Conservation (phyloP, 2,329 filamentous ascomycete species). For the Huntiella moniliformis region DNA sequence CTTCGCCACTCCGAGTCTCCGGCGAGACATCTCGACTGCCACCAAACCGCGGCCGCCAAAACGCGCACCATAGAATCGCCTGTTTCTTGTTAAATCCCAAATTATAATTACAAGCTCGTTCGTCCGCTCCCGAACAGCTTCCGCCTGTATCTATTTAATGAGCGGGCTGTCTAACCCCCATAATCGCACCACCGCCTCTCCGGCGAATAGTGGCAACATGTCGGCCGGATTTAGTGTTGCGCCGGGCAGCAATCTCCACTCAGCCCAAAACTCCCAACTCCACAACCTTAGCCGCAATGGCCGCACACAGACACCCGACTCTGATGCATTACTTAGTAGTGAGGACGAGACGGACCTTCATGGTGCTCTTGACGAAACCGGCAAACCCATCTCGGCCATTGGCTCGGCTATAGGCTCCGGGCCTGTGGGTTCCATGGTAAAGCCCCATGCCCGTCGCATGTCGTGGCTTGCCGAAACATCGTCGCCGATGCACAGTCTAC, state of each 20-base stretch:
- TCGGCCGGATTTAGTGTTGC: slow-evolving; percentile 3
- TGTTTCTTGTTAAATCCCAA: too few relatives aligned
- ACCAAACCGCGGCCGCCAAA: too few relatives aligned
- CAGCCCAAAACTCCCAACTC: slow-evolving; percentile 40
- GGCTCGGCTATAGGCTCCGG: slow-evolving; percentile 22
- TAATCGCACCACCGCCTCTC: too few relatives aligned
- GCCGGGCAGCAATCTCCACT: slow-evolving; percentile 24
- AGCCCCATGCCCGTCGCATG: slow-evolving; percentile 50
- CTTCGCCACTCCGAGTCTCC: too few relatives aligned
- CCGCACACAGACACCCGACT: slow-evolving; percentile 78
- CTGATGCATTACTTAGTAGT: slow-evolving; percentile 80
- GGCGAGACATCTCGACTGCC: too few relatives aligned
- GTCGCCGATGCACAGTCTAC: slow-evolving; percentile 33
- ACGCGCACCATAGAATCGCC: too few relatives aligned
- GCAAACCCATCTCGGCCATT: neutral
- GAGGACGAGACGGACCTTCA: slow-evolving; percentile 62
- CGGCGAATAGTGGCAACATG: too few relatives aligned
- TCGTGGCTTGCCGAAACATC: slow-evolving; percentile 78
- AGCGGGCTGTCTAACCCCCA: too few relatives aligned
- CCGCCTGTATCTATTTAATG: too few relatives aligned
- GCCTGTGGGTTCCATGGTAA: slow-evolving; percentile 29
- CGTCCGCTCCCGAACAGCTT: too few relatives aligned
- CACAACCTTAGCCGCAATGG: slow-evolving; percentile 51
- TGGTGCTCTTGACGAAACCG: neutral
- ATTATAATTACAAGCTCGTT: too few relatives aligned